phyloP scores from a whole-genome alignment of 768 basidiomycete species.

The Naganishia onofrii region DNA sequence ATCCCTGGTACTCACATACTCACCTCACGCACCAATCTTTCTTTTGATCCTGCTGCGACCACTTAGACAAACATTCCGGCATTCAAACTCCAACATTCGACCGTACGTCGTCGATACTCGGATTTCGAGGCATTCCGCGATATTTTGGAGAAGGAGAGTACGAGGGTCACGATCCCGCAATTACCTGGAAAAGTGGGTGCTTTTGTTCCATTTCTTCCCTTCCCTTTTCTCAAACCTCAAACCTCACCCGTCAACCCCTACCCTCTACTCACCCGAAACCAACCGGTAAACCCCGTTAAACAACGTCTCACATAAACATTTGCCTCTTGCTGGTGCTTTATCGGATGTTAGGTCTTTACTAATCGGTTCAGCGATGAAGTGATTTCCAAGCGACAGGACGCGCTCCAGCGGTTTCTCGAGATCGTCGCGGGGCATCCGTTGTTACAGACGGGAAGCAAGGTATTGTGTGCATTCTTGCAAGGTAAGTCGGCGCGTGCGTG shows the following conservation, averaged over 20 bases:
- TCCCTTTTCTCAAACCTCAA: no score
- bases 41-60: neutral
- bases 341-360: conserved; percentile 83
- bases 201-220: neutral
- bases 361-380: conserved; percentile 98
- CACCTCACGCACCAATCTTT: neutral
- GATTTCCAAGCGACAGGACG: conserved; percentile 86
- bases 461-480: conserved; percentile 90
- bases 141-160: conserved; percentile 93
- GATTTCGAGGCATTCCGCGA: conserved; percentile 97
- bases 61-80: conserved; percentile 96
- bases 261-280: no score
- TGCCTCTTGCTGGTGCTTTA: no score
- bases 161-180: conserved; percentile 94
- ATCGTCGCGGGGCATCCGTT: conserved; percentile 96
- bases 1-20: neutral
- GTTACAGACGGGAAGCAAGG: conserved; percentile 94
- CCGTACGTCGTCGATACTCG: conserved; percentile 82
- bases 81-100: conserved; percentile 91
- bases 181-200: conserved; percentile 75
- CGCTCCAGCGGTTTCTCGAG: conserved; percentile 88
- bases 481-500: conserved; percentile 38
- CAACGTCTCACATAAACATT: no score
- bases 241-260: no score
- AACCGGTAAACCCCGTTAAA: no score